A percentile compares a stretch with the other conserved stretches of the same genome.
Evolutionary conservation across 768 basidiomycete species (phyloP).

Genomic region (Mycena kentingensis): DNA sequence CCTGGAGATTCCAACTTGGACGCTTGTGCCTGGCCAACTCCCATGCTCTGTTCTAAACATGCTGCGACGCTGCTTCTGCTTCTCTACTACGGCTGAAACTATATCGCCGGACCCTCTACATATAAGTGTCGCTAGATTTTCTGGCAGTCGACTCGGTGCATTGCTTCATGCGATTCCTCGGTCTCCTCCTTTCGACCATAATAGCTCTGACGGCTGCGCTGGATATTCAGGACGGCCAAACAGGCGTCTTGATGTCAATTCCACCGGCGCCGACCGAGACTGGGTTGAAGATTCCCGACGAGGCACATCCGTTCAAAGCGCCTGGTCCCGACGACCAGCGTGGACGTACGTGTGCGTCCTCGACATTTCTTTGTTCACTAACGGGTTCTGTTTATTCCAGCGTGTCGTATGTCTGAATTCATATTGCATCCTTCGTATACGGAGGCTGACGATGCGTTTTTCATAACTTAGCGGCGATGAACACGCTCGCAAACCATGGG

Average conservation of each 20-base stretch:
- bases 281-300: constrained; percentile 4
- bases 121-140: no score
- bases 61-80: no score
- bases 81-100: no score
- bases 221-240: constrained; percentile 19
- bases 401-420: constrained; percentile 20
- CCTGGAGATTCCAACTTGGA: no score
- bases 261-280: constrained; percentile 6
- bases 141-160: no score
- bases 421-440: background rate
- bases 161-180: no score
- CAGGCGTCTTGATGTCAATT: constrained; percentile 7
- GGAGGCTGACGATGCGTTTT: background rate
- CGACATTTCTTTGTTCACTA: background rate
- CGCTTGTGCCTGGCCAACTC: no score
- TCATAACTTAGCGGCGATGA: constrained; percentile 13
- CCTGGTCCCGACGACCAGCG: constrained; percentile 16
- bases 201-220: no score
- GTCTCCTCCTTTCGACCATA: no score
- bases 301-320: constrained; percentile 13
- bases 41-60: no score
- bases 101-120: no score
- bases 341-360: constrained; percentile 6
- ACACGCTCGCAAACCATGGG: constrained; percentile 16
- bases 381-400: constrained; percentile 1